A percentile compares a stretch with the other conserved stretches of the same genome.
Evolutionary conservation across 2,329 filamentous ascomycete species (phyloP).

Genomic region (Colletotrichum falcatum): DNA sequence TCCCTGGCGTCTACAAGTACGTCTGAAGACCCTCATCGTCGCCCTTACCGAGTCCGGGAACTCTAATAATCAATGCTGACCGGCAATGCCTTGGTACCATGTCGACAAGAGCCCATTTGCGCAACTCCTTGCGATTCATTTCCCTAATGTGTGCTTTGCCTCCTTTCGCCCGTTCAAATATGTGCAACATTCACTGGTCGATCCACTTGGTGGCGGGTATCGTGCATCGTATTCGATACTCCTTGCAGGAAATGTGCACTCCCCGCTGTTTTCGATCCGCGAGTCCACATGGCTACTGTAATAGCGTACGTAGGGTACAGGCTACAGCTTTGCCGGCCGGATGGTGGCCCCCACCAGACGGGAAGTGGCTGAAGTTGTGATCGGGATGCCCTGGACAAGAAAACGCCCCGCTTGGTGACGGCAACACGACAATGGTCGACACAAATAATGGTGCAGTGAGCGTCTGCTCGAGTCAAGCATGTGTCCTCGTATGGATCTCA

Average conservation of each 20-base stretch:
- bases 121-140: constrained; percentile 27
- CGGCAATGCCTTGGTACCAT: constrained; percentile 15
- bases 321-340: constrained; percentile 36
- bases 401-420: constrained; percentile 22
- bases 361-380: neutral
- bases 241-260: neutral
- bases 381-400: constrained; percentile 14
- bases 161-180: neutral
- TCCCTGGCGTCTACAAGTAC: constrained; percentile 11
- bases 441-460: constrained; percentile 9
- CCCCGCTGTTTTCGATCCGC: constrained; percentile 22
- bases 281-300: constrained; percentile 33
- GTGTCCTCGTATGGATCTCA: neutral
- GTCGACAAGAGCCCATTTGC: constrained; percentile 8
- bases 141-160: neutral
- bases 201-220: constrained; percentile 36
- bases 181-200: constrained; percentile 25
- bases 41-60: constrained; percentile 24
- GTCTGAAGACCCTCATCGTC: constrained; percentile 10
- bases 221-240: constrained; percentile 34
- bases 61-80: neutral
- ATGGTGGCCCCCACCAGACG: neutral
- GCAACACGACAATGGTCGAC: constrained; percentile 14
- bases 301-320: too few species aligned
- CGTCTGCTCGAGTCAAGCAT: constrained; percentile 33